Evolutionary conservation across 179 eudicot genomes (phyloP).

Genomic region (Spinacia oleracea): DNA sequence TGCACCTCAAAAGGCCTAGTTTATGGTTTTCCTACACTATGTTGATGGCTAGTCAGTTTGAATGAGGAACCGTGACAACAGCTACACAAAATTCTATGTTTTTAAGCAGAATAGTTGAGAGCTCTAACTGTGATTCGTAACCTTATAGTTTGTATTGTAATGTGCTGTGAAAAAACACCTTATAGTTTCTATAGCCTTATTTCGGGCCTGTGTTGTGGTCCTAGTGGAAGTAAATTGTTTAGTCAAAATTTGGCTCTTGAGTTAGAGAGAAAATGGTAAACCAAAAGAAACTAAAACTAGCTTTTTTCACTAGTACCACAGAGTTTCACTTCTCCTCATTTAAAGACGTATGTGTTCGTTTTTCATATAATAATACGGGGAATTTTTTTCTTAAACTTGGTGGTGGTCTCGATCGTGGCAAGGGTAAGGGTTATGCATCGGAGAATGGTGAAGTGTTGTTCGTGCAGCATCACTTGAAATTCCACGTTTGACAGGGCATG

Average conservation of each 20-base stretch:
- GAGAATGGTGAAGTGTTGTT: neutral
- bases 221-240: too few species aligned
- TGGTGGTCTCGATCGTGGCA: neutral
- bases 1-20: neutral
- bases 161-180: neutral
- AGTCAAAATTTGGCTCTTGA: too few species aligned
- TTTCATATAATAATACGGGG: neutral
- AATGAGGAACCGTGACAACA: neutral
- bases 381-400: neutral
- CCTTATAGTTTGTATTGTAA: neutral
- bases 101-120: neutral
- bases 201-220: neutral
- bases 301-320: too few species aligned
- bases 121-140: too few species aligned
- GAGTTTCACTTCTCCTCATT: neutral
- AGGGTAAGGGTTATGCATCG: neutral
- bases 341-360: neutral
- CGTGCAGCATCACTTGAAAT: too few species aligned
- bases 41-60: neutral
- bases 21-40: neutral
- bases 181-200: neutral
- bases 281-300: too few species aligned
- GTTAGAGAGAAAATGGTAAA: too few species aligned
- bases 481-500: too few species aligned
- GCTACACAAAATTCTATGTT: too few species aligned